Evolutionary conservation across 768 basidiomycete genomes (phyloP).

Genomic region (Suillus paluster): DNA sequence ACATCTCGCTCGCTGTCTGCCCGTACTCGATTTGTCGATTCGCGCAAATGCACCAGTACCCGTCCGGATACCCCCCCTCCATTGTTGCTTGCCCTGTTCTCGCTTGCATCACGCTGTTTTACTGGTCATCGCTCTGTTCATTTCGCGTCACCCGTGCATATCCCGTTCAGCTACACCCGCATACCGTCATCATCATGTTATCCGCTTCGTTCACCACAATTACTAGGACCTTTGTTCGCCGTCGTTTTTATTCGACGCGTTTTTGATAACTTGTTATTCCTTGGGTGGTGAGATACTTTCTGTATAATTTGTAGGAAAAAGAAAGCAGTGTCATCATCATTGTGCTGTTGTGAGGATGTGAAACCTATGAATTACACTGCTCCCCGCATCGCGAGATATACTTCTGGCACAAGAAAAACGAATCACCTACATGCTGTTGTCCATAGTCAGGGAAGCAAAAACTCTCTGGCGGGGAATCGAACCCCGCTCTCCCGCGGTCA

Average conservation of each 20-base stretch:
- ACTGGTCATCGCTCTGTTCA: slow-evolving; percentile 6
- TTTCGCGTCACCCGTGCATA: slow-evolving; percentile 2
- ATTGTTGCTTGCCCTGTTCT: slow-evolving; percentile 8
- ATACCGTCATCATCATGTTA: not conserved
- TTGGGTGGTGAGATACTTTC: not conserved
- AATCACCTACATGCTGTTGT: too few species aligned
- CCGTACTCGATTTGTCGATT: slow-evolving; percentile 5
- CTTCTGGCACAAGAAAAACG: not conserved
- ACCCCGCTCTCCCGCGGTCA: slow-evolving; percentile 37
- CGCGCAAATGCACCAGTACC: slow-evolving; percentile 6
- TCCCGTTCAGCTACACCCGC: not conserved
- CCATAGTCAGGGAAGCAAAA: too few species aligned
- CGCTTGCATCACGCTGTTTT: slow-evolving; percentile 9
- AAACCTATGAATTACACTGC: not conserved
- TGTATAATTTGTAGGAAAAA: slow-evolving; percentile 6
- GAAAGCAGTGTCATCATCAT: not conserved
- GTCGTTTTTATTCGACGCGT: not conserved
- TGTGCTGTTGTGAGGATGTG: not conserved
- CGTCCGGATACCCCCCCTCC: not conserved
- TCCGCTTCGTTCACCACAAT: not conserved
- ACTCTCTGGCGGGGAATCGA: slow-evolving; percentile 39
- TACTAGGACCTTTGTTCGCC: not conserved
- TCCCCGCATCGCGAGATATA: not conserved
- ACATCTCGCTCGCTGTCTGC: not conserved
- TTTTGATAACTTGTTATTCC: not conserved